Conservation (phyloP, 2,329 filamentous ascomycete genomes). For the Diaporthe capsici region DNA sequence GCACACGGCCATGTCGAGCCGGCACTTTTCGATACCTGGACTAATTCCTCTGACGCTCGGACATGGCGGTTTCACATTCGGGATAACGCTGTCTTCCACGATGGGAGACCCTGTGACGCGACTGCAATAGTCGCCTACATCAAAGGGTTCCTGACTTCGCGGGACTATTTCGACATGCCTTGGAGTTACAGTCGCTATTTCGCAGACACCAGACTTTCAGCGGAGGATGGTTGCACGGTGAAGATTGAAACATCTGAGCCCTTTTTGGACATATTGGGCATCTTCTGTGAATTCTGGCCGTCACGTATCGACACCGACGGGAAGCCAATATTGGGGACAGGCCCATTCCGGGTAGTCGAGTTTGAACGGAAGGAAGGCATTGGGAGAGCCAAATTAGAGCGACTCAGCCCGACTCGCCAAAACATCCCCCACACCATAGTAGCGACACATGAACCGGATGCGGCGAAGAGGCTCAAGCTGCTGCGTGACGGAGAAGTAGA, state of each 20-base stretch:
- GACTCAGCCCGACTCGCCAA: neutral
- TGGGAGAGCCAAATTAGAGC: neutral
- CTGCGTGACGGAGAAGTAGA: neutral
- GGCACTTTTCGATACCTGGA: neutral
- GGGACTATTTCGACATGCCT: neutral
- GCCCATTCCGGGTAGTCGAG: neutral
- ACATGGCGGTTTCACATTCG: neutral
- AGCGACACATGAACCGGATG: neutral
- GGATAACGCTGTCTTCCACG: neutral
- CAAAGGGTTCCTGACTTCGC: neutral
- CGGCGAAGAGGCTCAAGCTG: neutral
- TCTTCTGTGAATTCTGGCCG: neutral
- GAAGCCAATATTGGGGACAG: neutral
- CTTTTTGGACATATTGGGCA: neutral
- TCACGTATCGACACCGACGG: neutral
- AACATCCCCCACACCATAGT: neutral
- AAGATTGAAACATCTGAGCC: neutral
- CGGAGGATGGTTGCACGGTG: neutral
- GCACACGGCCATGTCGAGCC: neutral
- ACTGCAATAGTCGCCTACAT: neutral
- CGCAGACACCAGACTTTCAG: neutral
- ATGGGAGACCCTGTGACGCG: neutral
- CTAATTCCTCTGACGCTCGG: neutral
- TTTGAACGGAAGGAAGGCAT: neutral
- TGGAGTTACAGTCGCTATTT: slow-evolving; percentile 3